Percentiles rank a stretch among this genome's conserved stretches.
phyloP scores from a whole-genome alignment of 2,329 filamentous ascomycete species.

The Knufia fluminis region DNA sequence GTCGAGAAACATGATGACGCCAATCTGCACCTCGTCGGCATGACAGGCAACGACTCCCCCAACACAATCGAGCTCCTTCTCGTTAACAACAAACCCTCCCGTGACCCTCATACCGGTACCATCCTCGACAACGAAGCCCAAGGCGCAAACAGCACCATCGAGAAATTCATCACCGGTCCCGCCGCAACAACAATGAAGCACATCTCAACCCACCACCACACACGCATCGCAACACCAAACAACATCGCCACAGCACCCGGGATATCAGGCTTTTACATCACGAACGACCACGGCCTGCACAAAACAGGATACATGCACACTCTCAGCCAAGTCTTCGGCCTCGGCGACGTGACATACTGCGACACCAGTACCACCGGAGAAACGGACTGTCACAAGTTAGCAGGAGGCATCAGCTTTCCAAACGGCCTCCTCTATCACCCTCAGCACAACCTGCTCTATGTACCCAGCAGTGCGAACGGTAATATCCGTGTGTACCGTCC shows the following conservation, averaged over 20 bases:
- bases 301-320: constrained; percentile 25
- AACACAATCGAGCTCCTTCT: constrained; percentile 21
- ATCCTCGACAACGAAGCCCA: constrained; percentile 24
- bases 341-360: constrained; percentile 24
- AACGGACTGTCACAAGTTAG: constrained; percentile 13
- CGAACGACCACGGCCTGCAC: constrained; percentile 28
- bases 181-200: constrained; percentile 25
- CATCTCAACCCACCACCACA: constrained; percentile 26
- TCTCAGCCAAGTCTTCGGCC: constrained; percentile 16
- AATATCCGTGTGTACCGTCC: constrained; percentile 23
- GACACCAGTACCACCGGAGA: constrained; percentile 4
- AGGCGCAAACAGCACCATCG: constrained; percentile 32
- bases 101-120: constrained; percentile 26
- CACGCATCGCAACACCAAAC: constrained; percentile 30
- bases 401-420: constrained; percentile 23
- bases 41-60: constrained; percentile 22
- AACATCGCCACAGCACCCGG: constrained; percentile 27
- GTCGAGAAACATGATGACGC: constrained; percentile 27
- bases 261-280: constrained; percentile 27
- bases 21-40: constrained; percentile 25
- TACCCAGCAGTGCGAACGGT: constrained; percentile 24
- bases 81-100: constrained; percentile 29
- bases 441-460: constrained; percentile 29
- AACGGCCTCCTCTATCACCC: constrained; percentile 28
- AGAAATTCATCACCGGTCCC: constrained; percentile 27